Evolutionary conservation across 2,329 filamentous ascomycete genomes (phyloP).

Genomic region (Colletotrichum aenigma): DNA sequence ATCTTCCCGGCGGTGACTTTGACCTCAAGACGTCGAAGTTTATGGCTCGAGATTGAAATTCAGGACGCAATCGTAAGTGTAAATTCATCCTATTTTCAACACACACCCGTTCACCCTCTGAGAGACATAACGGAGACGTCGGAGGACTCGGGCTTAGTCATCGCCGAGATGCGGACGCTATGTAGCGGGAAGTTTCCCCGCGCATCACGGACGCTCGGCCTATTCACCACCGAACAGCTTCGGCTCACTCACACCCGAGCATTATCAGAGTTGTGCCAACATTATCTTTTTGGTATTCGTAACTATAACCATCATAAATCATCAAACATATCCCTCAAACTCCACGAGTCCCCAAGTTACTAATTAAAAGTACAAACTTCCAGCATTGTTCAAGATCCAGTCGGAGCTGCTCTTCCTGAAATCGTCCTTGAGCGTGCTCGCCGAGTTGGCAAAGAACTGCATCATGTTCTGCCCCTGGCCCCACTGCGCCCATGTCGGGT

Average conservation of each 20-base stretch:
- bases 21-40: too few species aligned
- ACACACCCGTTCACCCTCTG: neutral
- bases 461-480: slow-evolving; percentile 52
- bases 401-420: slow-evolving; percentile 36
- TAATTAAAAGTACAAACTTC: neutral
- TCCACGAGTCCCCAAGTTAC: neutral
- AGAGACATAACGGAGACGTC: neutral
- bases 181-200: neutral
- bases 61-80: fast-evolving
- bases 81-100: fast-evolving
- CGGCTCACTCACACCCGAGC: neutral
- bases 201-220: neutral
- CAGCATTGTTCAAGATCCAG: slow-evolving; percentile 24
- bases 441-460: slow-evolving; percentile 44
- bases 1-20: slow-evolving; percentile 42
- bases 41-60: fast-evolving
- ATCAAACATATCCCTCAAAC: neutral
- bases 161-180: neutral
- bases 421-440: slow-evolving; percentile 39
- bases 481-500: slow-evolving; percentile 48
- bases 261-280: neutral
- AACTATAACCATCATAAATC: neutral
- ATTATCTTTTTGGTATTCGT: neutral
- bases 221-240: neutral
- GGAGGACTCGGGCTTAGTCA: neutral